Conservation (phyloP, 306 rosid genomes). For the Geum urbanum region DNA sequence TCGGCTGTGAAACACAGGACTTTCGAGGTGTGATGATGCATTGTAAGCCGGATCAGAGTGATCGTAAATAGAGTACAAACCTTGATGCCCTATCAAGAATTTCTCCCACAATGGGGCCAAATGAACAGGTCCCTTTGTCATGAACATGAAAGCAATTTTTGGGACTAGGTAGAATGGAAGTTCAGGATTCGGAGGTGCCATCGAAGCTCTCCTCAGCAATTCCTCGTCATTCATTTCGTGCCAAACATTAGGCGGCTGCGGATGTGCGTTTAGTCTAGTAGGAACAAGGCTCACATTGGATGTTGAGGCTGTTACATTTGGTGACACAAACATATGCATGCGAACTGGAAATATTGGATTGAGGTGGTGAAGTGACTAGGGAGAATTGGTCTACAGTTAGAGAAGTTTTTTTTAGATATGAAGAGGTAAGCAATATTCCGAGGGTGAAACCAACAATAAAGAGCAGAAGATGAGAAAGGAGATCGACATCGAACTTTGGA, state of each 20-base stretch:
- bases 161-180: constrained; percentile 58
- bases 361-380: constrained; percentile 25
- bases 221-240: constrained; percentile 68
- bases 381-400: constrained; percentile 48
- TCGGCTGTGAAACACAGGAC: constrained; percentile 53
- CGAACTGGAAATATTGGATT: constrained; percentile 9
- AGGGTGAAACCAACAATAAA: constrained; percentile 54
- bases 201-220: constrained; percentile 79
- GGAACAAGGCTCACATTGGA: constrained; percentile 10
- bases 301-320: not conserved
- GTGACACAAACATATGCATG: not conserved
- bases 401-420: constrained; percentile 32
- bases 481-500: constrained; percentile 32
- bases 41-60: constrained; percentile 74
- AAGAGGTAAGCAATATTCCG: constrained; percentile 46
- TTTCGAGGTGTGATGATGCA: constrained; percentile 39
- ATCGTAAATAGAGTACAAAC: constrained; percentile 61
- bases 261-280: constrained; percentile 42
- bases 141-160: constrained; percentile 75
- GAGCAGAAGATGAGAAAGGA: constrained; percentile 38
- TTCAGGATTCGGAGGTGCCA: constrained; percentile 35
- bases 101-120: constrained; percentile 73
- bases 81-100: constrained; percentile 71
- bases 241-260: constrained; percentile 37
- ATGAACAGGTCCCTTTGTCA: constrained; percentile 61